phyloP scores from a whole-genome alignment of 257 asterid genomes.

The Lycium barbarum region DNA sequence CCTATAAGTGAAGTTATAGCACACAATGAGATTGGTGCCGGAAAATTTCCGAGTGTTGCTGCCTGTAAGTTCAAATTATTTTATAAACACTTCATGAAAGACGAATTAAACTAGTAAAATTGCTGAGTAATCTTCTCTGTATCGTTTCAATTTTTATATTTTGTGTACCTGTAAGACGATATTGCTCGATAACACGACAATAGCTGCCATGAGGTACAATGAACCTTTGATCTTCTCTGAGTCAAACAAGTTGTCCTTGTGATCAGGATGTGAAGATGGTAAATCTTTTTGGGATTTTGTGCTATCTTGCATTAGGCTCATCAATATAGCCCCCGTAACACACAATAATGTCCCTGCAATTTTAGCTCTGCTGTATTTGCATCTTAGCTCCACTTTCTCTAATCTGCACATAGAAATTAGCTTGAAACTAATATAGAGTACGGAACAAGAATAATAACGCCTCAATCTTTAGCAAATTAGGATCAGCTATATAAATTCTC shows the following conservation, averaged over 20 bases:
- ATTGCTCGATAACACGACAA: slow-evolving; percentile 68
- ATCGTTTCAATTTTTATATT: not conserved
- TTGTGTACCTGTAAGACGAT: slow-evolving; percentile 70
- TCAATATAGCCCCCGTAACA: slow-evolving; percentile 72
- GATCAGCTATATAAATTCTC: not conserved
- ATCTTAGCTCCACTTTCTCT: slow-evolving; percentile 69
- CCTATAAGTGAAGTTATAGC: slow-evolving; percentile 79
- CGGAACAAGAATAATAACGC: not conserved
- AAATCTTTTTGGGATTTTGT: slow-evolving; percentile 28
- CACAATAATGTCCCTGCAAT: slow-evolving; percentile 80
- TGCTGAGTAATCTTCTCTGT: not conserved
- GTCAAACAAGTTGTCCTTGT: slow-evolving; percentile 39
- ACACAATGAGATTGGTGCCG: slow-evolving; percentile 79
- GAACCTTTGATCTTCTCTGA: slow-evolving; percentile 58
- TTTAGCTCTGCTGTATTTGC: slow-evolving; percentile 78
- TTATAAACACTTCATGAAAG: not conserved
- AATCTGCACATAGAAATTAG: slow-evolving; percentile 49
- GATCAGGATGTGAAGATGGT: slow-evolving; percentile 33
- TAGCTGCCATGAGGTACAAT: slow-evolving; percentile 73
- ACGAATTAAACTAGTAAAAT: not conserved
- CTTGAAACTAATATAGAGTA: not conserved
- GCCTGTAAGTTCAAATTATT: slow-evolving; percentile 57
- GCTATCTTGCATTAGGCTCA: slow-evolving; percentile 78
- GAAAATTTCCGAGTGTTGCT: slow-evolving; percentile 61
- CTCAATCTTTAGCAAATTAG: not conserved